phyloP scores from a whole-genome alignment of 768 basidiomycete species.

The Hygrocybe coccinea region DNA sequence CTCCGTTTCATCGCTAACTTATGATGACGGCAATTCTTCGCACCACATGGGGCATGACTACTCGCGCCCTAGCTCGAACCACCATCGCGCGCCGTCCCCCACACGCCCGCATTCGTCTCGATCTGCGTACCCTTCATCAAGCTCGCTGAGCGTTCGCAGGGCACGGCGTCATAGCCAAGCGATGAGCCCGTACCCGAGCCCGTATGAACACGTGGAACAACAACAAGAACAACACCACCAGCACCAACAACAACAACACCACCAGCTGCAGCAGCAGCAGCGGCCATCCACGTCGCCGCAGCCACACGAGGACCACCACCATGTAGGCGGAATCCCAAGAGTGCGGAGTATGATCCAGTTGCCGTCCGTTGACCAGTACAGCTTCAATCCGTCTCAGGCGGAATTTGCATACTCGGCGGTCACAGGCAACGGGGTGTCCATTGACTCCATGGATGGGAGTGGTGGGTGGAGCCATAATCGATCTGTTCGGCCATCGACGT shows the following conservation, averaged over 20 bases:
- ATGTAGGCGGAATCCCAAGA: constrained; percentile 50
- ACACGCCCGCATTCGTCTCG: constrained; percentile 68
- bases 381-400: constrained; percentile 58
- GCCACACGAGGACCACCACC: constrained; percentile 51
- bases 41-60: constrained; percentile 51
- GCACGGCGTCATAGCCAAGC: constrained; percentile 80
- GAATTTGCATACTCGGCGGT: constrained; percentile 80
- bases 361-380: constrained; percentile 65
- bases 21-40: constrained; percentile 48
- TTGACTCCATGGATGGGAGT: constrained; percentile 44
- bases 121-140: constrained; percentile 42
- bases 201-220: constrained; percentile 64
- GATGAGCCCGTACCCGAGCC: constrained; percentile 81
- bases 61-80: constrained; percentile 69
- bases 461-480: constrained; percentile 46
- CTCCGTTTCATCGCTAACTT: constrained; percentile 71
- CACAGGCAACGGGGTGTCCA: constrained; percentile 40
- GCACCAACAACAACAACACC: constrained; percentile 30
- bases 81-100: constrained; percentile 67
- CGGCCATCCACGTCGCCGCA: constrained; percentile 71
- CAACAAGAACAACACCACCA: constrained; percentile 63
- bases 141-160: constrained; percentile 64
- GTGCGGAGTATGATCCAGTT: constrained; percentile 82
- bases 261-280: constrained; percentile 42
- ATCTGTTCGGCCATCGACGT: constrained; percentile 66